Base-by-base conservation (phyloP, 352 stramenopile genomes). In the Phytophthora podocarpi region DNA sequence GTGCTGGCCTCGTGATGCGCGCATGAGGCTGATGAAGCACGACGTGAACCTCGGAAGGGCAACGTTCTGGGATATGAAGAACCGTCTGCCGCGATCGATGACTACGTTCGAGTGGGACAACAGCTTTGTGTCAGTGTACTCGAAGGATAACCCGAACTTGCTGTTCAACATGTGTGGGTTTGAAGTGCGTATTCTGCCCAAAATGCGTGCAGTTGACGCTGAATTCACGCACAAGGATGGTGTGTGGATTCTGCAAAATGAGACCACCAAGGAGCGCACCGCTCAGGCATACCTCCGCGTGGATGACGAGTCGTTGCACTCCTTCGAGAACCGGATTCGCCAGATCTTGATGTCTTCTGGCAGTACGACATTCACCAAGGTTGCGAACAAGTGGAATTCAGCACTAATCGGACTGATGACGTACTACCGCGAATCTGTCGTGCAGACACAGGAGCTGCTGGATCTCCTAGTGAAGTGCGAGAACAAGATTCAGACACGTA, bases 61-160 rank as follows among this genome's bases (percentile, higher is more conserved):
- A 16, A 98, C 97, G 7, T 99, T 99, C 70, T 99, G 98, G 98
- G 97, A 99, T 76, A 99, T 99, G 79, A 99, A 99, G 81, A 99
- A 99, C 70, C 94, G 98, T 28, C 76, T 99, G 32, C 98, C 98
- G 43, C 87, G 98, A 31, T 99, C 96, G 48, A 91, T 99, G 61
- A 99, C 97, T 5, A 99, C 97, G 13, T 88, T 99, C 46, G 97
- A 99, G 43, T 99, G 98, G 98, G 97, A 99, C 53, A 98, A 99
- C 73, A 98, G 96, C 43, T 99, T 99, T 72, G 96, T 99, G 20
- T 99, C 94, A 42, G 97, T 99, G 27, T 99, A 99, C 80, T 98
- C 93, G 35, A 98, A 98, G 69, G 98, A 99, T 74, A 99, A 99
- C 76, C 98, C 98, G 35, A 99, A 99, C 75, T 66, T 99, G 48